Evolutionary conservation across 148 eudicot genomes (phyloP), one percentile per base, ranked within the genome.

Genomic region (Nepenthes mirabilis): DNA sequence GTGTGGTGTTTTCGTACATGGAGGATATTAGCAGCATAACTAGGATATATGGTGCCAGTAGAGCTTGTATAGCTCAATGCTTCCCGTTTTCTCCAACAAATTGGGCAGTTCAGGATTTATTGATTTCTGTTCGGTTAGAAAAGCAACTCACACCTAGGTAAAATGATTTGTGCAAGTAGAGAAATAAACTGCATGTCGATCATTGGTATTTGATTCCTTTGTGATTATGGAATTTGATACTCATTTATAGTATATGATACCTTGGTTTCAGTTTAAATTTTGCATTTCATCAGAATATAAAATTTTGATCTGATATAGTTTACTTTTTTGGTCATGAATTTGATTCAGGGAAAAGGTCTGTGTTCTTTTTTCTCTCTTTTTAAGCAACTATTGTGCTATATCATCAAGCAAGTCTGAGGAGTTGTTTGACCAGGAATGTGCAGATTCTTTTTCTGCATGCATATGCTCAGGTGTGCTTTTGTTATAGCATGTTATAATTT

Each of bases 311-410:
- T 43, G 5, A 55, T 54, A 11, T 40, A 35, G 12, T 33, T 64
- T 49, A 23, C 8, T 33, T 54, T 63, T 35, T 55, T 61, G 11
- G 53, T 33, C 36, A 40, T 60, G 34, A 55, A 7, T 50, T 67
- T 52, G 12, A 14, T 43, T 14, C 77, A 88, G 96, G 78, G 94
- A 88, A 73, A 86, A 68, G 74, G 83, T 71, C 12, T 80, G 91
- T 55, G 80, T 78, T 37, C 61, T 86, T 57, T 83, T 93, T 72
- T 79, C 94, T 37, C 60, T 88, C 40, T 34, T 77, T 23, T 70
- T 93, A 37, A 74, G 68, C 50, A 75, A 68, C 59, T 69, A 78
- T 64, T 78, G 70, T 14, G 72, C 63, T 62, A 60, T 52, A 60
- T 79, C 81, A 40, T 43, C 64, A 51, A 52, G 52, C 49, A 69